Base-by-base conservation (phyloP, 768 basidiomycete species). In the Amanita brunnescens region DNA sequence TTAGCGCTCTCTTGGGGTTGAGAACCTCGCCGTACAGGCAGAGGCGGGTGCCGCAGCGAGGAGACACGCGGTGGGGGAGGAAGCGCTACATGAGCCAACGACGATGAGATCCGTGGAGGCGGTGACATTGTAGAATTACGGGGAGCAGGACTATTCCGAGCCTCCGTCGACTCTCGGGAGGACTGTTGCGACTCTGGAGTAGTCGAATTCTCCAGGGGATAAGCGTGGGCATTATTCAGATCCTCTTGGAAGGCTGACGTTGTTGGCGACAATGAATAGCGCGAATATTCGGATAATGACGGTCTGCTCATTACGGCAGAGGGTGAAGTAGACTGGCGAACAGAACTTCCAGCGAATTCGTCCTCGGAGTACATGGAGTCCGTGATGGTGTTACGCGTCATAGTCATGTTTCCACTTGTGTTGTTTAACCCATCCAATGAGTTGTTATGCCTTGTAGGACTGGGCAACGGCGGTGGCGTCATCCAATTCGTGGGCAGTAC, bases 161-260 rank as follows among this genome's bases (percentile, higher is more conserved):
- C 53, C 16, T 54, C 38, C 6, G 52, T 46, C 21, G 58, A 49
- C 26, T 62, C 64, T 44, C 68, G 62, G 6, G 51, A 43, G 21
- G 58, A 49, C 26, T 62, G 64, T 44, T 68, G 62, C 33, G 59
- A 62, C 13, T 52, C 58, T 29, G 61, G 66, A 56, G 55, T 58
- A 52, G 61, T 56, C 47, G 62, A 59, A 50, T 61, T 57, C 13
- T 54, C 33, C 16, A 64, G 61, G 33, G 55, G 56, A 51, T 58
- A 49, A 35, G 55, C 52, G 29, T 60, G 29, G 26, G 33, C 58
- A 21, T 57, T 62, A 42, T 70, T 72, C 37, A 78, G 62, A 13
- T 74, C 78, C 57, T 87, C 85, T 23, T 79, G 78, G 67, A 90
- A 90, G n/a, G 83, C 85, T n/a, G 87, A 88, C 5, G 75, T 80